phyloP scores from a whole-genome alignment of 148 eudicot species.

The Selenicereus undatus region DNA sequence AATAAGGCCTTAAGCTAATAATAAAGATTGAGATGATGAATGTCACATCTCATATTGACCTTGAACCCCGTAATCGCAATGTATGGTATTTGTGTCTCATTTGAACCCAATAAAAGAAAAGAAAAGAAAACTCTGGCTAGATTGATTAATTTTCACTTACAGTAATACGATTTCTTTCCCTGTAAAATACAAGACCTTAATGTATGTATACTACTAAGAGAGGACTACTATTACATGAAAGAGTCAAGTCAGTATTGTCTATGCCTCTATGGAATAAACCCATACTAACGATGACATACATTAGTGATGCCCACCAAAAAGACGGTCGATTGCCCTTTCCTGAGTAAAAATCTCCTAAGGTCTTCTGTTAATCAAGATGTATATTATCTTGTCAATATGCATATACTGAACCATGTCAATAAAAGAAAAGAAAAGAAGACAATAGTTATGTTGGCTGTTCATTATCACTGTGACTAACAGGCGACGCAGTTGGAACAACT shows the following conservation, averaged over 20 bases:
- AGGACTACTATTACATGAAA: background rate
- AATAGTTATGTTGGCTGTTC: background rate
- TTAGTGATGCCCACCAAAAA: background rate
- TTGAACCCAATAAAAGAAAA: too few species aligned
- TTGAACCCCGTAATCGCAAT: too few species aligned
- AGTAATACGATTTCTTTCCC: background rate
- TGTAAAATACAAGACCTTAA: background rate
- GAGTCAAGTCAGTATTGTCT: background rate
- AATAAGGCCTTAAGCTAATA: too few species aligned
- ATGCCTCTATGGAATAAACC: background rate
- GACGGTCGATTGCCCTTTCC: background rate
- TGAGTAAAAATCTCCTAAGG: background rate
- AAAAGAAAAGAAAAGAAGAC: background rate
- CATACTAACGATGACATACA: background rate
- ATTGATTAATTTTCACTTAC: background rate
- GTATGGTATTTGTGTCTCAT: too few species aligned
- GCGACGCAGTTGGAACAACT: constrained; percentile 14
- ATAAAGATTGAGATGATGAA: too few species aligned
- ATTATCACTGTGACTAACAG: background rate
- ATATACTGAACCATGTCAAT: background rate
- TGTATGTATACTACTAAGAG: background rate
- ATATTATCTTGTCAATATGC: background rate
- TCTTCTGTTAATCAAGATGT: background rate
- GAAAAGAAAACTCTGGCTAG: background rate
- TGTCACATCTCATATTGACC: too few species aligned